phyloP scores from a whole-genome alignment of 2,329 filamentous ascomycete genomes.

The Calonectria ilicicola region DNA sequence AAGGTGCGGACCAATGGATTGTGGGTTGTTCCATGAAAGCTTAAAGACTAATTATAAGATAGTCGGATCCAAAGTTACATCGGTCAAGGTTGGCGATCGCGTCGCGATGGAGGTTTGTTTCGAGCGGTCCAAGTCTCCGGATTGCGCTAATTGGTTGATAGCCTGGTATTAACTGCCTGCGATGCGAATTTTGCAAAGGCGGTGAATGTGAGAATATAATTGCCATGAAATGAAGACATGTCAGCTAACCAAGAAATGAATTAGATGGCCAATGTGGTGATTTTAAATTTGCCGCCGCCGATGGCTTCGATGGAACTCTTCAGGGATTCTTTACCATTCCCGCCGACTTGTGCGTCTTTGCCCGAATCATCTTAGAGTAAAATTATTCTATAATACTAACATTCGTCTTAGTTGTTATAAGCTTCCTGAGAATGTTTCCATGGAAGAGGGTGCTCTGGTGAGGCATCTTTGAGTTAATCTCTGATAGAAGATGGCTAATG shows the following conservation, averaged over 20 bases:
- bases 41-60: not conserved
- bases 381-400: not conserved
- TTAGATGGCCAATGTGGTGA: slow-evolving; percentile 1
- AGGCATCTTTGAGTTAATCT: not conserved
- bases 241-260: not conserved
- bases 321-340: slow-evolving; percentile 6
- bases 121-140: not conserved
- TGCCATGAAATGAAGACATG: not conserved
- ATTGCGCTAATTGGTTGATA: not conserved
- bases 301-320: not conserved
- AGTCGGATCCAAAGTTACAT: not conserved
- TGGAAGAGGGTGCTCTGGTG: slow-evolving; percentile 2
- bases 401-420: not conserved
- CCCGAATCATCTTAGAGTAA: too few species aligned
- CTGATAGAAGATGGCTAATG: not conserved
- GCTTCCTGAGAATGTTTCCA: not conserved
- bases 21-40: too few species aligned
- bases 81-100: not conserved
- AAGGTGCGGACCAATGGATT: not conserved
- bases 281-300: not conserved
- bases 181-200: slow-evolving; percentile 6
- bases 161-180: not conserved
- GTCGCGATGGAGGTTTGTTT: not conserved
- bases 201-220: not conserved
- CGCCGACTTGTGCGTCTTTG: not conserved